phyloP scores from a whole-genome alignment of 2,329 filamentous ascomycete genomes.

The Rasamsonia emersonii region DNA sequence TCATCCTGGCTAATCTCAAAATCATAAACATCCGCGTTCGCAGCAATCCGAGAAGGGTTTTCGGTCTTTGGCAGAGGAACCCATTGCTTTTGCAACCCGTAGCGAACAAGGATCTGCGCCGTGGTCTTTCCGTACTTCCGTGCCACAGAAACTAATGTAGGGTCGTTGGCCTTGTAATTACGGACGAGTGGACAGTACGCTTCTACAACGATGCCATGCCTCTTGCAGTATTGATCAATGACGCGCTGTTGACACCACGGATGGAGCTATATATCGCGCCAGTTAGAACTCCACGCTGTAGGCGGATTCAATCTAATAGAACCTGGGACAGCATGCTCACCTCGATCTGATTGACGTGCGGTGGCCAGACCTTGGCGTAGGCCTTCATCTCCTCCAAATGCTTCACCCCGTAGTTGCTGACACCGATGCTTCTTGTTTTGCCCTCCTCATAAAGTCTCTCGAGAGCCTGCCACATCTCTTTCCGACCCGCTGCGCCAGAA shows the following conservation, averaged over 20 bases:
- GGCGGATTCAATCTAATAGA: no score
- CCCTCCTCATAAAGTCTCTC: conserved; percentile 54
- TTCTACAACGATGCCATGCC: conserved; percentile 45
- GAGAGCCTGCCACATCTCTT: conserved; percentile 58
- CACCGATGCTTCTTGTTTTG: conserved; percentile 57
- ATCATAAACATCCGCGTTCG: conserved; percentile 56
- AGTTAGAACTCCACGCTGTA: conserved; percentile 14
- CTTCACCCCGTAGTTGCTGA: conserved; percentile 61
- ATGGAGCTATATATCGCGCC: conserved; percentile 47
- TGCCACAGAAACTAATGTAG: conserved; percentile 54
- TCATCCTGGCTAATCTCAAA: conserved; percentile 52
- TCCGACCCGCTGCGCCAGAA: conserved; percentile 46
- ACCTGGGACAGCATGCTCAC: no score
- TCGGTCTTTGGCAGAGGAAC: conserved; percentile 68
- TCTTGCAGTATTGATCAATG: conserved; percentile 47
- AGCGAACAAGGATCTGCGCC: conserved; percentile 71
- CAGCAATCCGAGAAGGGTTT: conserved; percentile 55
- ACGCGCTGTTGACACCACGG: conserved; percentile 61
- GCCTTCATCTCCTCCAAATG: conserved; percentile 61
- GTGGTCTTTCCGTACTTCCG: conserved; percentile 65
- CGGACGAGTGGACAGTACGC: conserved; percentile 49
- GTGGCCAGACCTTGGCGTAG: conserved; percentile 59
- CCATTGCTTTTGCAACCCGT: conserved; percentile 71
- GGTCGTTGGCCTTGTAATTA: conserved; percentile 63
- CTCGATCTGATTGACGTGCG: conserved; percentile 67